phyloP scores from a whole-genome alignment of 2,329 filamentous ascomycete genomes.

The Fusarium concolor region DNA sequence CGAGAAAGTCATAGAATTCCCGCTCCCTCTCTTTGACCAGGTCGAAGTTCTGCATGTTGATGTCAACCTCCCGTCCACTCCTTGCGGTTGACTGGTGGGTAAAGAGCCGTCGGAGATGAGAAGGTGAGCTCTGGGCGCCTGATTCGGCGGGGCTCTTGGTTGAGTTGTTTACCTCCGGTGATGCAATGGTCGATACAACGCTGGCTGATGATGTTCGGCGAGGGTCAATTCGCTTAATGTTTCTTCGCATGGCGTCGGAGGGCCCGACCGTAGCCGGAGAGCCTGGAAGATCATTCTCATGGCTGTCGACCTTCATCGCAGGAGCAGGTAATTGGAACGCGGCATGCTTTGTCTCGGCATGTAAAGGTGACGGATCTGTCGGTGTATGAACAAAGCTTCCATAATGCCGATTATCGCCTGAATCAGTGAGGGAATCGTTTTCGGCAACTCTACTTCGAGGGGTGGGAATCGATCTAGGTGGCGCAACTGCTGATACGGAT shows the following conservation, averaged over 20 bases:
- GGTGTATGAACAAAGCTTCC: slow-evolving; percentile 65
- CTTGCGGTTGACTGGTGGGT: slow-evolving; percentile 46
- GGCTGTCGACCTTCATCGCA: slow-evolving; percentile 57
- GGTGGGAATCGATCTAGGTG: slow-evolving; percentile 38
- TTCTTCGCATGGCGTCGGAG: slow-evolving; percentile 30
- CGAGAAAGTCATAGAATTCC: slow-evolving; percentile 90
- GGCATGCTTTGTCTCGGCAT: slow-evolving; percentile 37
- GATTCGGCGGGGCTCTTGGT: slow-evolving; percentile 38
- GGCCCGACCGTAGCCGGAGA: slow-evolving; percentile 44
- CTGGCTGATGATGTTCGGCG: slow-evolving; percentile 54
- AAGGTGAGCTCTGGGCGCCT: slow-evolving; percentile 43
- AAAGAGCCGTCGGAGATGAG: slow-evolving; percentile 52
- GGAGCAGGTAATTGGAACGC: slow-evolving; percentile 66
- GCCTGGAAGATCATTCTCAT: slow-evolving; percentile 24
- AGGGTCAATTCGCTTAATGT: slow-evolving; percentile 43
- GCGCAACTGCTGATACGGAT: slow-evolving; percentile 21
- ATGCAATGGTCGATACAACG: slow-evolving; percentile 37
- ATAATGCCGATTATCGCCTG: slow-evolving; percentile 59
- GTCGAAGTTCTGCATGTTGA: slow-evolving; percentile 61
- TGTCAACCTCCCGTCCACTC: slow-evolving; percentile 53
- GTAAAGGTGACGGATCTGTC: slow-evolving; percentile 45
- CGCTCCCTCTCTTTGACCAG: slow-evolving; percentile 78
- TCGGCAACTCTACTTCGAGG: slow-evolving; percentile 47
- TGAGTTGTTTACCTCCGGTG: slow-evolving; percentile 3
- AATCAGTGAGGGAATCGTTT: slow-evolving; percentile 55